phyloP scores from a whole-genome alignment of 495 filamentous ascomycete species.

The Terfezia boudieri region DNA sequence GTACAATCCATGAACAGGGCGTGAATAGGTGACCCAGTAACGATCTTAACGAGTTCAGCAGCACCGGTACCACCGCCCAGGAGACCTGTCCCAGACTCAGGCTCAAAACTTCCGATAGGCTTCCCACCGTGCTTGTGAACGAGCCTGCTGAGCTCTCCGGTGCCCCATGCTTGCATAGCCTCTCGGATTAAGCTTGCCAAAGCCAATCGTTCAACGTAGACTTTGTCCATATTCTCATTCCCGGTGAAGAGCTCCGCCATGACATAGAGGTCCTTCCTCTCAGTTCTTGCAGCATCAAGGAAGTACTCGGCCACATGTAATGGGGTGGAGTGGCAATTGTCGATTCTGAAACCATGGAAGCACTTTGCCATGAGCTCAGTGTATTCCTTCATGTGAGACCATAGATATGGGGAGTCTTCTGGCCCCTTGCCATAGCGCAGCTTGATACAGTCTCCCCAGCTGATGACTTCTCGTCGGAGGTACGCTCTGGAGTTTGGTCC shows the following conservation, averaged over 20 bases:
- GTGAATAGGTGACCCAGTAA: slow-evolving; percentile 56
- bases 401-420: slow-evolving; percentile 77
- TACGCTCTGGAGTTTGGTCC: slow-evolving; percentile 76
- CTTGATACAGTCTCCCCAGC: slow-evolving; percentile 98
- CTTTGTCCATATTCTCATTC: slow-evolving; percentile 82
- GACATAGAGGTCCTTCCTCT: slow-evolving; percentile 72
- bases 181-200: slow-evolving; percentile 81
- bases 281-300: slow-evolving; percentile 69
- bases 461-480: slow-evolving; percentile 79
- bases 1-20: slow-evolving; percentile 99
- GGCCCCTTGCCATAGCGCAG: slow-evolving; percentile 66
- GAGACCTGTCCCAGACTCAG: slow-evolving; percentile 29
- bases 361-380: slow-evolving; percentile 85
- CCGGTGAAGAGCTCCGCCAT: slow-evolving; percentile 95
- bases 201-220: slow-evolving; percentile 80
- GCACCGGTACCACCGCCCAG: slow-evolving; percentile 22
- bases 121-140: slow-evolving; percentile 88
- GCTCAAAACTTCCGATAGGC: slow-evolving; percentile 88
- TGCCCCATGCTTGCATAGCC: slow-evolving; percentile 97
- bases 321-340: slow-evolving; percentile 96
- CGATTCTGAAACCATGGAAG: slow-evolving; percentile 87
- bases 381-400: slow-evolving; percentile 88
- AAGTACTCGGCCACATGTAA: slow-evolving; percentile 83
- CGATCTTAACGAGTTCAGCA: slow-evolving; percentile 14
- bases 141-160: slow-evolving; percentile 67